These are phyloP conservation scores for Gentiana dahurica DNA, from an alignment of 257 asterid species.

Conservation along the genomic window DNA sequence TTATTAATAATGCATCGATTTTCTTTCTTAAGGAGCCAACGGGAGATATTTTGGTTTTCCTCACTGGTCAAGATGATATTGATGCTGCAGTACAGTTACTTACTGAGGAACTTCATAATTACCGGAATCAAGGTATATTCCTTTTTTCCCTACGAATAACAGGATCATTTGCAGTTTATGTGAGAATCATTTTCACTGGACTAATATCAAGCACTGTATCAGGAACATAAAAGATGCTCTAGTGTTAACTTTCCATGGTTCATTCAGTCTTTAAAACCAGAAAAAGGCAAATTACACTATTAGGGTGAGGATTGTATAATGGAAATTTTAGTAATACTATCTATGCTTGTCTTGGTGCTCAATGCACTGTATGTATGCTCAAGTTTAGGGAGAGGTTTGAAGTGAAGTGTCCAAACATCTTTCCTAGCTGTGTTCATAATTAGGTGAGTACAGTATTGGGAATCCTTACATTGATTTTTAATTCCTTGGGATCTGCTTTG, in stretches of 20 bases:
- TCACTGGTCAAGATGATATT: slow-evolving; percentile 97
- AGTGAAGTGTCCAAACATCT: too few relatives aligned
- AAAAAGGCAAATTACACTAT: too few relatives aligned
- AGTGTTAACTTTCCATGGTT: background rate
- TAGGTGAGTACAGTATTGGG: too few relatives aligned
- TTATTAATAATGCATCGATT: background rate
- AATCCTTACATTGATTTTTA: too few relatives aligned
- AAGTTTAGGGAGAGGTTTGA: too few relatives aligned
- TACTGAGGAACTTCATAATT: slow-evolving; percentile 57
- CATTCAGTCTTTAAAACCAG: background rate
- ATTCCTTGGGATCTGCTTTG: too few relatives aligned
- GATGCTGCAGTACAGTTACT: slow-evolving; percentile 85
- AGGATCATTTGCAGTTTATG: slow-evolving; percentile 1
- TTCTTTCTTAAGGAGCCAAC: slow-evolving; percentile 45
- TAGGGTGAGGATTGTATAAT: too few relatives aligned
- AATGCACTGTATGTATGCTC: too few relatives aligned
- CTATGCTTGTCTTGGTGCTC: too few relatives aligned
- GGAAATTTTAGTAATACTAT: too few relatives aligned
- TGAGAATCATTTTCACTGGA: background rate
- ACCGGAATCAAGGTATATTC: slow-evolving; percentile 47
- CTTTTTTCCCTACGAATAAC: background rate
- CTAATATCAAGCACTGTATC: background rate
- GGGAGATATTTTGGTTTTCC: slow-evolving; percentile 91
- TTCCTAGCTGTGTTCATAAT: too few relatives aligned
- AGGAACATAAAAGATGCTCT: background rate